phyloP scores from a whole-genome alignment of 116 monocot species.

The Posidonia oceanica region DNA sequence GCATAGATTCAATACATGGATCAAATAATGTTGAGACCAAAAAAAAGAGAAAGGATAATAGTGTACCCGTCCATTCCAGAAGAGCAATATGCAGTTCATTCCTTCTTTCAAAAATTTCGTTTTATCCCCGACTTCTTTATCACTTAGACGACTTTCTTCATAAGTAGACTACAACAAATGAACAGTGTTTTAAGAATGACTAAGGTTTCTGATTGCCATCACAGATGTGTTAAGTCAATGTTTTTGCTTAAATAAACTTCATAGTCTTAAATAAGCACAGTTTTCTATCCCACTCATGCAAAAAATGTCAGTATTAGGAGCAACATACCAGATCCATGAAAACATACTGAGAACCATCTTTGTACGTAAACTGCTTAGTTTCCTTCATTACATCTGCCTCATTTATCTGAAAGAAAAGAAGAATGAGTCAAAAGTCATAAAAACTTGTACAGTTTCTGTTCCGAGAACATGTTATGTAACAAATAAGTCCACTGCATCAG shows the following conservation, averaged over 20 bases:
- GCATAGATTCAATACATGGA: background rate
- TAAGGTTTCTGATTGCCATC: too few species aligned
- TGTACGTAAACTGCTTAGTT: slow-evolving; percentile 86
- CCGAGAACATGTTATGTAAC: too few species aligned
- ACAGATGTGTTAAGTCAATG: background rate
- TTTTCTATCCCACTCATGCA: too few species aligned
- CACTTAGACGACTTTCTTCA: slow-evolving; percentile 81
- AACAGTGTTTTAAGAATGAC: background rate
- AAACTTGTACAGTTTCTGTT: background rate
- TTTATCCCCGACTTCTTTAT: slow-evolving; percentile 72
- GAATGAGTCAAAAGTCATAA: background rate
- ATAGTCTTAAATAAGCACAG: background rate
- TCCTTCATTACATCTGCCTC: slow-evolving; percentile 83
- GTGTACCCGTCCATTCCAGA: slow-evolving; percentile 84
- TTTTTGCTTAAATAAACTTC: background rate
- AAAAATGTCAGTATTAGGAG: background rate
- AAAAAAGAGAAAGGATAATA: background rate
- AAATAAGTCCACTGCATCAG: too few species aligned
- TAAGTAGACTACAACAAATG: slow-evolving; percentile 39
- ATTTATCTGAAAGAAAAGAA: slow-evolving; percentile 36
- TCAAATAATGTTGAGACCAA: background rate
- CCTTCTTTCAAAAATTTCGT: slow-evolving; percentile 92
- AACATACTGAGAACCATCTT: slow-evolving; percentile 76
- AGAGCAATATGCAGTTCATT: slow-evolving; percentile 77
- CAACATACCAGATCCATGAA: slow-evolving; percentile 92